A percentile compares a stretch with the other conserved stretches of the same genome.
Evolutionary conservation across 805 yeast genomes (phyloP).

Genomic region (Ogataea pini): DNA sequence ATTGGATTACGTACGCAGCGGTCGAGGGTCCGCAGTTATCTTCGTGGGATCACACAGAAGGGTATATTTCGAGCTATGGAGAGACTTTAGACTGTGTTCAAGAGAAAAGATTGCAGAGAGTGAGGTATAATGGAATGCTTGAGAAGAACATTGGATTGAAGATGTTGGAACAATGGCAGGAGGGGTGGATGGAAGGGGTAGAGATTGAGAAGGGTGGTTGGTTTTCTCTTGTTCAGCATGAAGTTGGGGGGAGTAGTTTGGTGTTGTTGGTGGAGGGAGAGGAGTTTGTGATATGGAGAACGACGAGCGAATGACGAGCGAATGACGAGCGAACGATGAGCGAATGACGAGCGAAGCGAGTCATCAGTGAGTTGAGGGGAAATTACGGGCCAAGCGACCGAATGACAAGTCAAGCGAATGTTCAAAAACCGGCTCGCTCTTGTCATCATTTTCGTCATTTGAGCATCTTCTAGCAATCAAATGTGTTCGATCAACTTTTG

Average conservation of each 20-base stretch:
- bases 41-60: constrained; percentile 20
- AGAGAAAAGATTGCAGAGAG: constrained; percentile 15
- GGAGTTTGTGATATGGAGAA: not conserved
- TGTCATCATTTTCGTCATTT: too few relatives aligned
- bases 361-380: too few relatives aligned
- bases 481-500: too few relatives aligned
- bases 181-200: too few relatives aligned
- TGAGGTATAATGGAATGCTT: constrained; percentile 10
- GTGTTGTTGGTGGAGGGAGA: not conserved
- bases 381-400: too few relatives aligned
- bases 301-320: not conserved
- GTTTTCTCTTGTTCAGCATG: not conserved
- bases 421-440: too few relatives aligned
- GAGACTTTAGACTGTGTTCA: constrained; percentile 15
- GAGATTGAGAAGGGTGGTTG: too few relatives aligned
- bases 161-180: not conserved
- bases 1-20: constrained; percentile 34
- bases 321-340: not conserved
- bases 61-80: constrained; percentile 29
- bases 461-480: too few relatives aligned
- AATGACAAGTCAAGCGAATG: too few relatives aligned
- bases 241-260: not conserved
- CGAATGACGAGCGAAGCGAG: not conserved
- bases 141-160: not conserved
- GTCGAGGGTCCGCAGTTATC: constrained; percentile 30